Base-by-base conservation (phyloP, 768 basidiomycete species). In the Paxillus ammoniavirescens region DNA sequence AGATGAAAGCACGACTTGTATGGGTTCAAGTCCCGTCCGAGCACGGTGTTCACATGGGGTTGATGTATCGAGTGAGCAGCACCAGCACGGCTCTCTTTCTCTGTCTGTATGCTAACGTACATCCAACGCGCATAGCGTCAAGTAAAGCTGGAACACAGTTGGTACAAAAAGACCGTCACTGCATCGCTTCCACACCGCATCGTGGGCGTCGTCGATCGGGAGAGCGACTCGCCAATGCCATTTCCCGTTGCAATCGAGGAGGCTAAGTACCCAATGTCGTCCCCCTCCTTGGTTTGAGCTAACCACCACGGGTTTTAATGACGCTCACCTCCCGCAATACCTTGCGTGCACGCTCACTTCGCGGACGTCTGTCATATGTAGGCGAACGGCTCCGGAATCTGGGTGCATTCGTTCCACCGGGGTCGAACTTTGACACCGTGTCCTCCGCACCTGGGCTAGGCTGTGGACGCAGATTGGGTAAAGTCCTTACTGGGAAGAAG, bases 21-120 rank as follows among this genome's bases (percentile, higher is more conserved):
- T 95, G 93, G 67, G 75, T 91, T 18, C 91, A 95, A 65, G 84
- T 93, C 9, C 91, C 92, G 13, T 77, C 76, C 43, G 77, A 82
- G 37, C 70, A 80, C n/a, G 82, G 80, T 31, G 78, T 81, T 9
- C 76, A 80, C 30, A 78, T 96, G 37, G 77, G 81, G 65, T 82
- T 92, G 56, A 92, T 92, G 4, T 97, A 71, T 35, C 54, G 55
- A 9, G 65, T 71, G 52, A n/a, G 70, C 45, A 17, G 42, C 4
- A 26, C 26, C 26, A 26, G 26, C 26, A 26, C 3, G 26, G 26
- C 2, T 26, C 26, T 26, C 26, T 26, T 26, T 26, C 6, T 0
- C 6, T 26, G 26, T 26, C 26, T 26, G 21, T 26, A 26, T 26
- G 26, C 26, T 26, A 26, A 26, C 26, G 6, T 26, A 26, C 21